phyloP scores from a whole-genome alignment of 345 rosid species.

The Draba incana region DNA sequence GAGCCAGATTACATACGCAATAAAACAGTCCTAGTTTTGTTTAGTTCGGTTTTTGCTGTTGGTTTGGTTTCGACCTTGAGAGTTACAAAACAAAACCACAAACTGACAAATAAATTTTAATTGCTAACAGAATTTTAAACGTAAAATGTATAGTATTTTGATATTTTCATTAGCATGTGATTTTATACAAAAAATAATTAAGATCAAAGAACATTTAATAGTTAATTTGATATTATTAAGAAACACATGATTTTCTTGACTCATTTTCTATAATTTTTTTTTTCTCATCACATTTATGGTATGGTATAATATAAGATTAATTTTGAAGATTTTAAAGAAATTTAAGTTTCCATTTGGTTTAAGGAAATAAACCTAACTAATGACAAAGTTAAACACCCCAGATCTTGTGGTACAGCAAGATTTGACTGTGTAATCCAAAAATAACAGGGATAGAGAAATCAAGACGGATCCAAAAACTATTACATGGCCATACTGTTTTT shows the following conservation, averaged over 20 bases:
- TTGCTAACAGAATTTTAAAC: too few relatives aligned
- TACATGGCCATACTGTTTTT: slow-evolving; percentile 10
- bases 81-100: too few relatives aligned
- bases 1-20: neutral
- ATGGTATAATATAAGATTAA: too few relatives aligned
- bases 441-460: slow-evolving; percentile 13
- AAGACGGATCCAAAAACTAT: slow-evolving; percentile 29
- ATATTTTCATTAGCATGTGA: too few relatives aligned
- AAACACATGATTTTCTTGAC: too few relatives aligned
- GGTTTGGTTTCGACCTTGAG: neutral
- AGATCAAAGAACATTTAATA: too few relatives aligned
- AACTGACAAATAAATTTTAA: too few relatives aligned
- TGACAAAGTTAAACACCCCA: neutral
- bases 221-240: too few relatives aligned
- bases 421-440: slow-evolving; percentile 34
- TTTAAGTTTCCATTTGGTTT: neutral
- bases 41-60: neutral
- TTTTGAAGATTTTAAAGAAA: neutral
- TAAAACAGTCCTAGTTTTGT: neutral
- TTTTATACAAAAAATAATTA: too few relatives aligned
- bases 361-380: neutral
- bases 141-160: too few relatives aligned
- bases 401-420: slow-evolving; percentile 19
- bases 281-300: too few relatives aligned
- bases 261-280: too few relatives aligned